Conservation (phyloP, 345 rosid species). For the Kernera saxatilis region DNA sequence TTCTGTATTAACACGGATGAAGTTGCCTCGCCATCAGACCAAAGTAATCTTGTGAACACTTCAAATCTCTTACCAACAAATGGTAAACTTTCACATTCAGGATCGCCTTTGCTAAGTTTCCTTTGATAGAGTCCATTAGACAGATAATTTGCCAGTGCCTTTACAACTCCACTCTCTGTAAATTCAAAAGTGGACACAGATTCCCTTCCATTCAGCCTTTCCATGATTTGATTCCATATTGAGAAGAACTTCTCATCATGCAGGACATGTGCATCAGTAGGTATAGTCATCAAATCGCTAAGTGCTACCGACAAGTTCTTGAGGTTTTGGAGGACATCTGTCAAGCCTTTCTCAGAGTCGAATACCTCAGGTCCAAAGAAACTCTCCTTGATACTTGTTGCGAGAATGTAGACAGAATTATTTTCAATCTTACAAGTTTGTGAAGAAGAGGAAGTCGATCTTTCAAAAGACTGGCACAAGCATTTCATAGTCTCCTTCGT, state of each 20-base stretch:
- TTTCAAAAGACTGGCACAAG: conserved; percentile 72
- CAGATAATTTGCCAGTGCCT: conserved; percentile 58
- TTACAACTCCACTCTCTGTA: conserved; percentile 82
- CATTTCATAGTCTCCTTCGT: conserved; percentile 55
- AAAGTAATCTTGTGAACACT: conserved; percentile 54
- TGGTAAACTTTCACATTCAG: conserved; percentile 20
- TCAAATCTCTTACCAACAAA: conserved; percentile 62
- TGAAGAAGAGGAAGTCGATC: conserved; percentile 32
- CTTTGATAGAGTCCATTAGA: conserved; percentile 54
- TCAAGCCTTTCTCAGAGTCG: conserved; percentile 60
- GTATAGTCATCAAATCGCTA: conserved; percentile 40
- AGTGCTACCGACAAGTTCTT: conserved; percentile 53
- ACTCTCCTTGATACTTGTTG: conserved; percentile 52
- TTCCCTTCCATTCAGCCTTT: conserved; percentile 67
- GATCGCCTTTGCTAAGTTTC: conserved; percentile 31
- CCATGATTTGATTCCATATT: conserved; percentile 50
- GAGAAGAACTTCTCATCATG: conserved; percentile 47
- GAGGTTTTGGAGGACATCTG: conserved; percentile 78
- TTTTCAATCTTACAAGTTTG: conserved; percentile 65
- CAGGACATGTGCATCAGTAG: conserved; percentile 27
- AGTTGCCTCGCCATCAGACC: conserved; percentile 49
- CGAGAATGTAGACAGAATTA: conserved; percentile 59
- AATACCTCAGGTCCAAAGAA: conserved; percentile 57
- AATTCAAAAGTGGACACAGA: conserved; percentile 90
- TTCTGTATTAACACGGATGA: conserved; percentile 50